Conservation (phyloP, 148 eudicot genomes). For the Nyssa sinensis region DNA sequence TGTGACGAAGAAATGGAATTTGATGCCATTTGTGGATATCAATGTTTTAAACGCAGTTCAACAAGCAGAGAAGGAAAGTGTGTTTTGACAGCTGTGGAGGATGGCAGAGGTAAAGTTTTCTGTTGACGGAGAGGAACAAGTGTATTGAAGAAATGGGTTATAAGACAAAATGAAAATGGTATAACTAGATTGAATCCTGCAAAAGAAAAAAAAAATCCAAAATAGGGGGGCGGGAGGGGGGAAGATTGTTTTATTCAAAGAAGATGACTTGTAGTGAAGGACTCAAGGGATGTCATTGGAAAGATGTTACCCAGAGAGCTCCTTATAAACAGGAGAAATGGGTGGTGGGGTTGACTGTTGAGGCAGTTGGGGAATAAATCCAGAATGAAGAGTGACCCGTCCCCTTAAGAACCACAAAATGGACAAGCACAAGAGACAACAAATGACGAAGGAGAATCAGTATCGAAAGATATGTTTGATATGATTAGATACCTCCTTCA, state of each 20-base stretch:
- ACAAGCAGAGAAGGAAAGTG: neutral
- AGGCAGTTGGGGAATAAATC: conserved; percentile 32
- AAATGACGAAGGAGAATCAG: conserved; percentile 23
- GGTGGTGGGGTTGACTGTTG: conserved; percentile 54
- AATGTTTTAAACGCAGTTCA: neutral
- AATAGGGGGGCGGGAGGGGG: no score
- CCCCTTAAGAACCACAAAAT: conserved; percentile 33
- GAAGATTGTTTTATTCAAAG: neutral
- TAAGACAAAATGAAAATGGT: neutral
- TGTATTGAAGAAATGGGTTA: neutral
- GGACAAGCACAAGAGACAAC: conserved; percentile 16
- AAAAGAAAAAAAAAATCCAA: conserved; percentile 3
- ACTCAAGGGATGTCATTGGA: conserved; percentile 27
- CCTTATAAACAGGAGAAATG: conserved; percentile 48
- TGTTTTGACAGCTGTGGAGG: neutral
- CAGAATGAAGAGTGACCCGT: conserved; percentile 19
- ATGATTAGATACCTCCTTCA: neutral
- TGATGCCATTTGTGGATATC: conserved; percentile 41
- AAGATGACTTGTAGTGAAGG: neutral
- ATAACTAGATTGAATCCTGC: conserved; percentile 1
- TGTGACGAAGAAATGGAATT: conserved; percentile 32
- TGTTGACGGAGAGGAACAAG: conserved; percentile 3
- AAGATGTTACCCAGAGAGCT: conserved; percentile 21
- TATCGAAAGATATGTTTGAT: conserved; percentile 13
- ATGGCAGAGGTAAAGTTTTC: neutral